These are phyloP conservation scores for Serpula lacrymans DNA, from an alignment of 768 basidiomycete genomes.

Conservation along the genomic window DNA sequence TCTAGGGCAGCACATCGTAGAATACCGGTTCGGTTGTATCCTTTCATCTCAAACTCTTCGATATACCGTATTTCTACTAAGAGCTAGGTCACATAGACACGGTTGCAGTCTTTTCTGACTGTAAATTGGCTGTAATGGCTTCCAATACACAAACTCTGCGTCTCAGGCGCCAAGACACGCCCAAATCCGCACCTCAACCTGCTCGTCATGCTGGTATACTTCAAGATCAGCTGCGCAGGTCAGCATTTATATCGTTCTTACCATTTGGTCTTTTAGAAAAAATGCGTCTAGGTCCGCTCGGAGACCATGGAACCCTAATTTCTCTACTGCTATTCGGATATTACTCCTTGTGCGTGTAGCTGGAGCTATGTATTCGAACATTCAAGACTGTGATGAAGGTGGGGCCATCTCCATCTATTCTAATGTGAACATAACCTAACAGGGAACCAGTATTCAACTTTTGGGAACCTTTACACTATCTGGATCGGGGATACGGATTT, in stretches of 20 bases:
- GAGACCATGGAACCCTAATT: slow-evolving; percentile 82
- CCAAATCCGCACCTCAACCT: slow-evolving; percentile 23
- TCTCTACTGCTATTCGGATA: slow-evolving; percentile 80
- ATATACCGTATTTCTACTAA: background rate
- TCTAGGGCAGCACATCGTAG: no score
- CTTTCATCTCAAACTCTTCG: background rate
- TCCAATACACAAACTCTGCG: slow-evolving; percentile 48
- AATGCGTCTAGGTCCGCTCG: slow-evolving; percentile 53
- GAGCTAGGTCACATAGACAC: slow-evolving; percentile 16
- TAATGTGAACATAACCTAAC: no score
- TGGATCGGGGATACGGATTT: slow-evolving; percentile 82
- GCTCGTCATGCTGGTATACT: slow-evolving; percentile 65
- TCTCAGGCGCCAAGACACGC: slow-evolving; percentile 41
- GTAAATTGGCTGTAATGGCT: slow-evolving; percentile 31
- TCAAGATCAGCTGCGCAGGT: slow-evolving; percentile 80
- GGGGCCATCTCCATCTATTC: slow-evolving; percentile 7
- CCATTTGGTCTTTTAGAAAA: slow-evolving; percentile 8
- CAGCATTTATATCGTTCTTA: slow-evolving; percentile 7
- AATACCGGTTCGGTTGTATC: no score
- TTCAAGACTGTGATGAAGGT: slow-evolving; percentile 98
- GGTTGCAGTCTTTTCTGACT: background rate
- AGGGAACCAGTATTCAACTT: slow-evolving; percentile 99
- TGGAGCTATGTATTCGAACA: slow-evolving; percentile 93
- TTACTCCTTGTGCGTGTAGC: slow-evolving; percentile 76
- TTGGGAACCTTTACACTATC: slow-evolving; percentile 96